phyloP scores from a whole-genome alignment of 495 filamentous ascomycete genomes.

The Xylaria flabelliformis region DNA sequence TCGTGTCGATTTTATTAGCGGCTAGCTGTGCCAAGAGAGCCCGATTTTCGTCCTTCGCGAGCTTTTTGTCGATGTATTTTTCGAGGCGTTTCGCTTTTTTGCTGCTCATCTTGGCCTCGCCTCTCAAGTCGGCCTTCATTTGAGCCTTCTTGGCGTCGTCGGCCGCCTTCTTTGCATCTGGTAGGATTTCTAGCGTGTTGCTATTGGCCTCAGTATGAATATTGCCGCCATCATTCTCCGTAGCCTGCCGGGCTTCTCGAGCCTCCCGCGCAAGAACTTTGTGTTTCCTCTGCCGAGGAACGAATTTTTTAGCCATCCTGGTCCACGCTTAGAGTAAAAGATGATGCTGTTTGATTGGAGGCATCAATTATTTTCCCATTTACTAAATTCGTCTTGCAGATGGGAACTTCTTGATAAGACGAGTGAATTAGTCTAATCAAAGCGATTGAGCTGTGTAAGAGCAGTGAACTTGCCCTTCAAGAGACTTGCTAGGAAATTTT shows the following conservation, averaged over 20 bases:
- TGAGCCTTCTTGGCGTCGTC: slow-evolving; percentile 68
- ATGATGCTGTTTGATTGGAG: slow-evolving; percentile 7
- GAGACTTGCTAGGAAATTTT: slow-evolving; percentile 43
- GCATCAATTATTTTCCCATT: not conserved
- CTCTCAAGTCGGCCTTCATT: slow-evolving; percentile 65
- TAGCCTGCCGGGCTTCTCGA: slow-evolving; percentile 50
- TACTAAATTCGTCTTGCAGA: too few relatives aligned
- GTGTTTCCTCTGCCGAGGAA: slow-evolving; percentile 82
- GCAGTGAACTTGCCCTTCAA: not conserved
- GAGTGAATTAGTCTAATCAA: not conserved
- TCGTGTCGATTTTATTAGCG: slow-evolving; percentile 79
- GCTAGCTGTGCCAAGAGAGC: slow-evolving; percentile 84
- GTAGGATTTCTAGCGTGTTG: slow-evolving; percentile 75
- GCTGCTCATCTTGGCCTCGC: slow-evolving; percentile 77
- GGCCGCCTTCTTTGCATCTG: slow-evolving; percentile 65
- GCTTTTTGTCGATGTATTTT: slow-evolving; percentile 97
- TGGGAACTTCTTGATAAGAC: not conserved
- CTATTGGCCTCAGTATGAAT: slow-evolving; percentile 56
- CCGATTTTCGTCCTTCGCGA: slow-evolving; percentile 91
- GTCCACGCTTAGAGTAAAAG: slow-evolving; percentile 25
- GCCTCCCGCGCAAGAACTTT: slow-evolving; percentile 61
- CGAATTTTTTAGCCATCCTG: slow-evolving; percentile 73
- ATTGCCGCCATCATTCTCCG: slow-evolving; percentile 37
- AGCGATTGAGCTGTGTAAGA: slow-evolving; percentile 8
- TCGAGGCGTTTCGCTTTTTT: slow-evolving; percentile 96